These are phyloP conservation scores for Durio zibethinus DNA, from an alignment of 345 rosid species.

Conservation along the genomic window DNA sequence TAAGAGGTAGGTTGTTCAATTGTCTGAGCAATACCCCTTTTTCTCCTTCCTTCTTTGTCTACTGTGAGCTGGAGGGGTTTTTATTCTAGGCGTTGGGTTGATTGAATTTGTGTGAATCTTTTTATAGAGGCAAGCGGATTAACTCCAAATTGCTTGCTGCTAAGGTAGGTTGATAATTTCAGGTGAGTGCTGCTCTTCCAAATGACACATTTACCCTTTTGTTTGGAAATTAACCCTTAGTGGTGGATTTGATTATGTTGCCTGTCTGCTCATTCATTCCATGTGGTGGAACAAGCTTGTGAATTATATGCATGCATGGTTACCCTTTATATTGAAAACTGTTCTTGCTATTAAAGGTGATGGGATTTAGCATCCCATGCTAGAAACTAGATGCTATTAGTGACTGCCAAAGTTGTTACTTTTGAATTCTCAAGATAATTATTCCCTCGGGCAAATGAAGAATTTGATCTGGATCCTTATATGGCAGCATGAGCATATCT, in stretches of 20 bases:
- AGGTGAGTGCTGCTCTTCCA: constrained; percentile 66
- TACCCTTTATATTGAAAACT: neutral
- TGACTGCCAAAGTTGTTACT: neutral
- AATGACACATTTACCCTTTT: constrained; percentile 13
- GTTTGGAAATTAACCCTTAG: neutral
- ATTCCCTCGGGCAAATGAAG: neutral
- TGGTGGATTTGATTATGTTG: neutral
- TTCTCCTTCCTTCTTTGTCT: constrained; percentile 34
- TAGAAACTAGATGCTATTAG: neutral
- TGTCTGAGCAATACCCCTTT: constrained; percentile 49
- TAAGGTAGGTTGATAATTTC: constrained; percentile 73
- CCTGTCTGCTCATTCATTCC: neutral
- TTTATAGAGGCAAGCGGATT: constrained; percentile 73
- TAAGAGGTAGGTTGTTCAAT: constrained; percentile 72
- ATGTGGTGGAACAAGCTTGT: neutral
- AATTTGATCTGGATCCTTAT: neutral
- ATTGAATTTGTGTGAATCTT: constrained; percentile 53
- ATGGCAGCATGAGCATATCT: neutral
- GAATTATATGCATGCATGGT: neutral
- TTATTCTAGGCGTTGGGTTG: constrained; percentile 45
- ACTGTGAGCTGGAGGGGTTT: constrained; percentile 29
- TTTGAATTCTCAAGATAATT: neutral
- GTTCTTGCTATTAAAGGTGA: neutral
- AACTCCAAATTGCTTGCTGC: constrained; percentile 66
- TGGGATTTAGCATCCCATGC: neutral